Percentiles rank a stretch among this genome's conserved stretches.
These are phyloP conservation scores for Backusella parvicylindrica DNA, from an alignment of 192 early-diverging fungal species.

Conservation along the genomic window DNA sequence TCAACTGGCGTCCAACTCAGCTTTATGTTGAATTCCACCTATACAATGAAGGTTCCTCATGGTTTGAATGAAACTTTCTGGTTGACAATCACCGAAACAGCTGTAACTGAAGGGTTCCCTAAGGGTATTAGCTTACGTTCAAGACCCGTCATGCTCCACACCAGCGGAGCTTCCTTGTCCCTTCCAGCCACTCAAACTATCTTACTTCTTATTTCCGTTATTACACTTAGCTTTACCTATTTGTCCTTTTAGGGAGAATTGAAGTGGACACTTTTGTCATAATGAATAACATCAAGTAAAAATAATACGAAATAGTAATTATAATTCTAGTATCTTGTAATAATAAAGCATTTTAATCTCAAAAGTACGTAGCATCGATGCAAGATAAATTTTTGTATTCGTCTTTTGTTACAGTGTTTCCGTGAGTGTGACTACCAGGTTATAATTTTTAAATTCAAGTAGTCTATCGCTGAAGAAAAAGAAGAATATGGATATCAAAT, in stretches of 20 bases:
- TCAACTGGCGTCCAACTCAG: conserved; percentile 14
- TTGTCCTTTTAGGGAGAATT: background rate
- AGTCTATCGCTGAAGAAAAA: no score
- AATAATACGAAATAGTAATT: background rate
- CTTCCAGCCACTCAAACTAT: background rate
- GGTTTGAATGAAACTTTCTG: conserved; percentile 27
- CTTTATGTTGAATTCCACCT: conserved; percentile 15
- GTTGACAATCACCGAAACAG: conserved; percentile 16
- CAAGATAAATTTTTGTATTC: no score
- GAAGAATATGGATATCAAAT: background rate
- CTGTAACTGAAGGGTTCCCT: background rate
- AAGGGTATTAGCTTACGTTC: conserved; percentile 2
- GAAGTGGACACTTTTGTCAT: background rate
- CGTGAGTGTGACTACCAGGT: no score
- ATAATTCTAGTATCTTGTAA: background rate
- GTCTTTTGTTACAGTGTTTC: no score
- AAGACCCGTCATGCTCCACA: conserved; percentile 10
- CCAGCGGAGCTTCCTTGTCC: conserved; percentile 3
- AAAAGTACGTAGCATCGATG: background rate
- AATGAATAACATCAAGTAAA: background rate
- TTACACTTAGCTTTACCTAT: background rate
- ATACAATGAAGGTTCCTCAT: conserved; percentile 29
- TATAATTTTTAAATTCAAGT: no score
- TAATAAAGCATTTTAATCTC: background rate
- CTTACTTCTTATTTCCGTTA: background rate